Evolutionary conservation across 2,329 filamentous ascomycete genomes (phyloP).

Genomic region (Phyllosticta paracitricarpa): DNA sequence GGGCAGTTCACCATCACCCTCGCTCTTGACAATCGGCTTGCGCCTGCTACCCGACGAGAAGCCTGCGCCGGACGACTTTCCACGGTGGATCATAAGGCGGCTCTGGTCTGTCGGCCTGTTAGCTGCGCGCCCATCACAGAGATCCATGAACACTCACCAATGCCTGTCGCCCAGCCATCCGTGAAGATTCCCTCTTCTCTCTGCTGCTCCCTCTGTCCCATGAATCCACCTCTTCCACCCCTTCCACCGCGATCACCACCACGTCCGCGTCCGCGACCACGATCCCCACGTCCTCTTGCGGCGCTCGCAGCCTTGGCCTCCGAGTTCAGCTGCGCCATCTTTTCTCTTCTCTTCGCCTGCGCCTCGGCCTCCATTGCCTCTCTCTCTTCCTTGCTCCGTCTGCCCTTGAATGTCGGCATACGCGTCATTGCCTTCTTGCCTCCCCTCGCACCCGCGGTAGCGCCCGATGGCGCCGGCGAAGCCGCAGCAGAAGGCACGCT

Average conservation of each 20-base stretch:
- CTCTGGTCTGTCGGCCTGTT: not conserved
- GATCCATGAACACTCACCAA: not conserved
- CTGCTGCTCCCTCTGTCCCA: conserved; percentile 13
- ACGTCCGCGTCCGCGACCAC: conserved; percentile 17
- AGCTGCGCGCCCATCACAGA: not conserved
- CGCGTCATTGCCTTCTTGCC: conserved; percentile 18
- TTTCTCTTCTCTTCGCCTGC: conserved; percentile 28
- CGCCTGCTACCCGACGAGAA: not conserved
- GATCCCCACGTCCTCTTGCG: conserved; percentile 14
- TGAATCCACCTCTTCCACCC: conserved; percentile 33
- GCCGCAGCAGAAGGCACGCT: conserved; percentile 18
- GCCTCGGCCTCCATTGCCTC: conserved; percentile 33
- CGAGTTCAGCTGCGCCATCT: conserved; percentile 25
- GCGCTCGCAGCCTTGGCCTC: conserved; percentile 20
- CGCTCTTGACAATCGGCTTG: not conserved
- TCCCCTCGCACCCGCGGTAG: conserved; percentile 17
- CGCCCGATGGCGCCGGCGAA: conserved; percentile 21
- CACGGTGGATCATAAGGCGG: conserved; percentile 5
- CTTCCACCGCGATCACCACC: conserved; percentile 20
- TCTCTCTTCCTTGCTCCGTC: conserved; percentile 35
- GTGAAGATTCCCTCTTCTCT: conserved; percentile 3
- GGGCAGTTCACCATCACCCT: conserved; percentile 18
- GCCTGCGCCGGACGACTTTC: conserved; percentile 7
- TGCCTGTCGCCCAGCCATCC: conserved; percentile 1
- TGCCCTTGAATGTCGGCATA: conserved; percentile 33